A percentile compares a stretch with the other conserved stretches of the same genome.
Conservation (phyloP, 495 filamentous ascomycete species). For the Aspergillus saccharolyticus region DNA sequence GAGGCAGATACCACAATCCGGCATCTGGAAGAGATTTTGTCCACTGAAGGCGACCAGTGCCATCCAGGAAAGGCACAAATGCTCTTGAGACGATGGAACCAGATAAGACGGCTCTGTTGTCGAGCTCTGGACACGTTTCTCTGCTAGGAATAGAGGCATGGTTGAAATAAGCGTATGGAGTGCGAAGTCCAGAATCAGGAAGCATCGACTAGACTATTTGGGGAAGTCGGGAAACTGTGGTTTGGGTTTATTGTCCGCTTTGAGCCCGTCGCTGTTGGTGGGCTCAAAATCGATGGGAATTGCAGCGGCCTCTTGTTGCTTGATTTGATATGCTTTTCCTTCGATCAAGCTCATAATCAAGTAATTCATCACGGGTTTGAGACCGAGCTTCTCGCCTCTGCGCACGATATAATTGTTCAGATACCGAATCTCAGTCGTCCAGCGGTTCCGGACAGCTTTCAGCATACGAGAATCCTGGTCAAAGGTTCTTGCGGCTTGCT, state of each 20-base stretch:
- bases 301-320: constrained; percentile 23
- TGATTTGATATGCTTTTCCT: constrained; percentile 20
- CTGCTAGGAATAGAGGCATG: constrained; percentile 12
- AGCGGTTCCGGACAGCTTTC: constrained; percentile 62
- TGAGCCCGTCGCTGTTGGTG: too few species aligned
- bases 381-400: constrained; percentile 61
- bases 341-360: constrained; percentile 57
- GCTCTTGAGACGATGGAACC: constrained; percentile 47
- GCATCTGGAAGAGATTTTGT: constrained; percentile 27
- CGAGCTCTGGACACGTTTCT: constrained; percentile 25
- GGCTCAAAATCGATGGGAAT: constrained; percentile 37
- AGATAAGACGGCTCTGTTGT: constrained; percentile 43
- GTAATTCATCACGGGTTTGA: constrained; percentile 63
- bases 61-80: constrained; percentile 28
- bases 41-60: constrained; percentile 19
- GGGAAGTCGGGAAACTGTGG: background rate
- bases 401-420: constrained; percentile 80
- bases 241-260: too few species aligned
- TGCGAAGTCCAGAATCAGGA: background rate
- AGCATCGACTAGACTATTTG: background rate
- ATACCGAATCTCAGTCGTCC: constrained; percentile 71
- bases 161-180: background rate
- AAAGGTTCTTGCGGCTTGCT: constrained; percentile 55
- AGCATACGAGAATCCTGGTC: constrained; percentile 75
- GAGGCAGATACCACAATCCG: constrained; percentile 35